phyloP scores from a whole-genome alignment of 768 basidiomycete genomes.

The Gloeophyllum trabeum region DNA sequence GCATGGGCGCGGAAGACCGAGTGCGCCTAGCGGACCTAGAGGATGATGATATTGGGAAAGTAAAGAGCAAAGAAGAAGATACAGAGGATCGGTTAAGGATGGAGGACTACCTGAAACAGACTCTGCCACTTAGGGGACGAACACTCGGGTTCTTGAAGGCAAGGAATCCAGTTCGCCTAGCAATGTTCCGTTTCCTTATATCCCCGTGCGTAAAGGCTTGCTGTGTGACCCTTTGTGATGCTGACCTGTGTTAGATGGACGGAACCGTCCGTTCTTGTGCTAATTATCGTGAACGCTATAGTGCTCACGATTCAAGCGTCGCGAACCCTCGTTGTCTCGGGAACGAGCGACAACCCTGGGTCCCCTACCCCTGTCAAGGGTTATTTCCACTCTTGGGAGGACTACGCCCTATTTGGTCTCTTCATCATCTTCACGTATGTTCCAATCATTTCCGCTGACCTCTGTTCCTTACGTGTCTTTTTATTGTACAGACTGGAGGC shows the following conservation, averaged over 20 bases:
- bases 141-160: constrained; percentile 73
- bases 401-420: constrained; percentile 71
- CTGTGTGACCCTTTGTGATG: background rate
- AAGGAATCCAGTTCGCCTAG: constrained; percentile 47
- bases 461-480: constrained; percentile 7
- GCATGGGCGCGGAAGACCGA: constrained; percentile 47
- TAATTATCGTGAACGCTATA: constrained; percentile 78
- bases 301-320: constrained; percentile 76
- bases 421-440: constrained; percentile 83
- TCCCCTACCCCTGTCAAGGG: constrained; percentile 39
- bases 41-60: constrained; percentile 14
- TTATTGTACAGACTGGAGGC: constrained; percentile 56
- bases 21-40: constrained; percentile 40
- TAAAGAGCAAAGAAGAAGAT: constrained; percentile 5
- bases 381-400: constrained; percentile 87
- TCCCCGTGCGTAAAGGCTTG: constrained; percentile 47
- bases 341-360: constrained; percentile 21
- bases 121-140: constrained; percentile 55
- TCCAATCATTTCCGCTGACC: background rate
- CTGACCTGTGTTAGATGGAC: constrained; percentile 47
- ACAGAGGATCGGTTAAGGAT: constrained; percentile 17
- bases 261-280: constrained; percentile 71
- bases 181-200: constrained; percentile 58
- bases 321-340: constrained; percentile 41
- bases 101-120: constrained; percentile 30